These are phyloP conservation scores for Penicillium taxi DNA, from an alignment of 495 filamentous ascomycete species.

Conservation along the genomic window DNA sequence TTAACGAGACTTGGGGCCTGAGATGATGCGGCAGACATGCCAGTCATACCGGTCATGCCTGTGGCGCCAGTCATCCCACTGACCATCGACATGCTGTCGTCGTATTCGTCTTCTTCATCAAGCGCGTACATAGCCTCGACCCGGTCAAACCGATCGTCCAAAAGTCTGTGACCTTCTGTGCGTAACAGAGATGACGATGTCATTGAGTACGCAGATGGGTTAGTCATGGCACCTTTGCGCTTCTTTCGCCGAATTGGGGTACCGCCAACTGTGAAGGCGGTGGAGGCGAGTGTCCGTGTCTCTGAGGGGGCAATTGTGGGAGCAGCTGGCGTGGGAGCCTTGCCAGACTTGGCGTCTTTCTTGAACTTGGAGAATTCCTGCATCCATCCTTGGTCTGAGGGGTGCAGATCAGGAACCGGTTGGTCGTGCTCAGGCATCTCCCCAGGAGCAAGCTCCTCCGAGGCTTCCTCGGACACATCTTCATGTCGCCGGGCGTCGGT, in stretches of 20 bases:
- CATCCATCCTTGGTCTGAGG: slow-evolving; percentile 69
- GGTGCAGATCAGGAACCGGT: slow-evolving; percentile 34
- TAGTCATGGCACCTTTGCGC: slow-evolving; percentile 83
- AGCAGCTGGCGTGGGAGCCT: slow-evolving; percentile 31
- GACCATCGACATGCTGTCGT: slow-evolving; percentile 46
- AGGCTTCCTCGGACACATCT: slow-evolving; percentile 2
- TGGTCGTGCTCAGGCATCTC: slow-evolving; percentile 40
- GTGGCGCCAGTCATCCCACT: slow-evolving; percentile 45
- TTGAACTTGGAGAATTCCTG: slow-evolving; percentile 86
- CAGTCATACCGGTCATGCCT: slow-evolving; percentile 37
- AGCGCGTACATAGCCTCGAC: slow-evolving; percentile 77
- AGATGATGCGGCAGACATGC: slow-evolving; percentile 40
- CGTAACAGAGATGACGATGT: slow-evolving; percentile 79
- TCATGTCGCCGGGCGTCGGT: slow-evolving; percentile 17
- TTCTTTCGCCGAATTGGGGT: slow-evolving; percentile 77
- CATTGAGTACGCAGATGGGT: slow-evolving; percentile 92
- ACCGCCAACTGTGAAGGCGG: slow-evolving; percentile 60
- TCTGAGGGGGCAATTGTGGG: slow-evolving; percentile 44
- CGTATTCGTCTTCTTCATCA: slow-evolving; percentile 58
- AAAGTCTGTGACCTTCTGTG: slow-evolving; percentile 76
- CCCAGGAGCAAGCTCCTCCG: slow-evolving; percentile 14
- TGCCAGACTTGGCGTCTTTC: slow-evolving; percentile 52
- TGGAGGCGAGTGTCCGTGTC: slow-evolving; percentile 56
- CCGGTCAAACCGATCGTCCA: slow-evolving; percentile 88
- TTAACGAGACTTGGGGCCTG: slow-evolving; percentile 39